These are phyloP conservation scores for Acidiella bohemica DNA, from an alignment of 495 filamentous ascomycete species.

Conservation along the genomic window DNA sequence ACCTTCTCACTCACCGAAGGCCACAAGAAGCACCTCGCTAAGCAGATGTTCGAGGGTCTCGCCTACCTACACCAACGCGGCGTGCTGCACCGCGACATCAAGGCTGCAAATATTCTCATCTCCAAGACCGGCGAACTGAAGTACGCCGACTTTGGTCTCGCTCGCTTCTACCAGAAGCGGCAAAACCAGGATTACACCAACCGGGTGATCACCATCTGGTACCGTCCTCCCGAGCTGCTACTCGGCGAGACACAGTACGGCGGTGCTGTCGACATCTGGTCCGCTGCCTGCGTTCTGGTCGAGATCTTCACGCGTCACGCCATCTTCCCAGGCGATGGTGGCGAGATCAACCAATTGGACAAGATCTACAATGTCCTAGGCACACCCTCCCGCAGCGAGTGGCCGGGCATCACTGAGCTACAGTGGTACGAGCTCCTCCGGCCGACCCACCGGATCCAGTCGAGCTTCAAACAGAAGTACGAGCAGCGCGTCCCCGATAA, in stretches of 20 bases:
- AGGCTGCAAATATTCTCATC: constrained; percentile 69
- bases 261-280: constrained; percentile 93
- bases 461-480: constrained; percentile 74
- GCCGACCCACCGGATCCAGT: constrained; percentile 57
- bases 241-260: constrained; percentile 91
- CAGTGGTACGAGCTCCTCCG: constrained; percentile 89
- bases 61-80: constrained; percentile 89
- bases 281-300: constrained; percentile 88
- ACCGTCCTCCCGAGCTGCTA: constrained; percentile 84
- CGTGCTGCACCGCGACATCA: constrained; percentile 78
- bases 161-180: constrained; percentile 91
- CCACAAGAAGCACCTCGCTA: constrained; percentile 87
- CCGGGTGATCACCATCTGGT: constrained; percentile 97
- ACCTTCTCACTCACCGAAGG: constrained; percentile 71
- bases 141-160: constrained; percentile 90
- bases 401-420: constrained; percentile 81
- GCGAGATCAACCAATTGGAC: constrained; percentile 88
- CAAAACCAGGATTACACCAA: constrained; percentile 95
- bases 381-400: constrained; percentile 69
- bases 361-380: constrained; percentile 91
- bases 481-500: constrained; percentile 48
- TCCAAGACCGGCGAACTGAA: constrained; percentile 80
- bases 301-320: constrained; percentile 94
- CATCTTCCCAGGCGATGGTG: constrained; percentile 89
- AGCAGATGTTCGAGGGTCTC: constrained; percentile 87